These are phyloP conservation scores for Cadophora sp. DNA, from an alignment of 2,329 filamentous ascomycete genomes.

Conservation along the genomic window DNA sequence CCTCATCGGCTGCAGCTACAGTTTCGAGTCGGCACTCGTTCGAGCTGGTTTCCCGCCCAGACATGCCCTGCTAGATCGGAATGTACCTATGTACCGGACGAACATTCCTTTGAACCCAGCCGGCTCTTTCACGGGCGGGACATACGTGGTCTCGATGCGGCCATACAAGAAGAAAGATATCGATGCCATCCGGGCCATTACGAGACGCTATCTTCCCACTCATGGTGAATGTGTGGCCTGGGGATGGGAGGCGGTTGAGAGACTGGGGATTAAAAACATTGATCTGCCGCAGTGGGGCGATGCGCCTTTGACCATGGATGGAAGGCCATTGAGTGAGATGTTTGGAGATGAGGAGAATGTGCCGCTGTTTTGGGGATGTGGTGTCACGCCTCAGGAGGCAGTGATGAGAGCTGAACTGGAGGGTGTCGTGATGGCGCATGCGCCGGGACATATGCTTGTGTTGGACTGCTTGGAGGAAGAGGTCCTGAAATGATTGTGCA, in stretches of 20 bases:
- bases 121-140: constrained; percentile 61
- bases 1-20: constrained; percentile 68
- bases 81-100: constrained; percentile 68
- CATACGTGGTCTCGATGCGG: constrained; percentile 69
- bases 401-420: constrained; percentile 60
- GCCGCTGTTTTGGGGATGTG: constrained; percentile 69
- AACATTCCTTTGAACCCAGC: constrained; percentile 61
- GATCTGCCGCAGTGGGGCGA: constrained; percentile 64
- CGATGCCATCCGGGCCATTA: constrained; percentile 59
- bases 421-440: constrained; percentile 66
- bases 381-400: constrained; percentile 70
- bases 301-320: constrained; percentile 47
- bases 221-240: constrained; percentile 71
- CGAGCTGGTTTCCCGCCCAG: constrained; percentile 57
- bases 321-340: constrained; percentile 45
- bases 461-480: constrained; percentile 3
- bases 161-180: constrained; percentile 59
- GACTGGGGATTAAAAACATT: constrained; percentile 61
- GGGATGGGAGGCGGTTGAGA: constrained; percentile 63
- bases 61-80: constrained; percentile 55
- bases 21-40: constrained; percentile 64
- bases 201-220: constrained; percentile 59
- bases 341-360: constrained; percentile 46
- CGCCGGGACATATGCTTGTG: constrained; percentile 65
- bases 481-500: neutral